Evolutionary conservation across 805 yeast genomes (phyloP).

Genomic region (Yamadazyma philogaea): DNA sequence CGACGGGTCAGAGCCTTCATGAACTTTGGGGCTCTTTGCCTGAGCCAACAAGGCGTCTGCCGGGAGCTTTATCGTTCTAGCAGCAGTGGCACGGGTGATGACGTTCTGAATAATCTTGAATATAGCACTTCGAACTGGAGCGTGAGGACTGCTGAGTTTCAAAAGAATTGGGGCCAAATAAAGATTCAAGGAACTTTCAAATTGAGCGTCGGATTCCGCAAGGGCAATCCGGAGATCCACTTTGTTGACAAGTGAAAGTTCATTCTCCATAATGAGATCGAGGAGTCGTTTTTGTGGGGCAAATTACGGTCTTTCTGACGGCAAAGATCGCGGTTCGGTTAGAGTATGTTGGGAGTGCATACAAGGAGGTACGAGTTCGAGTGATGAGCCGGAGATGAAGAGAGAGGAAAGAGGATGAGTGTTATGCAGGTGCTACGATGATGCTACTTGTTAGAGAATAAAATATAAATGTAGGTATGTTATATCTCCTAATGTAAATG

Average conservation of each 20-base stretch:
- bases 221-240: constrained; percentile 82
- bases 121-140: constrained; percentile 63
- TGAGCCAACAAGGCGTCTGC: constrained; percentile 59
- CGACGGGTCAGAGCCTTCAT: constrained; percentile 38
- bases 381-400: too few species aligned
- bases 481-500: too few species aligned
- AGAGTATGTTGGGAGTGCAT: not conserved
- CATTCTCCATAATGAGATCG: constrained; percentile 23
- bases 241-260: constrained; percentile 61
- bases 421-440: too few species aligned
- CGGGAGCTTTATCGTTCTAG: constrained; percentile 58
- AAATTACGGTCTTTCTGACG: not conserved
- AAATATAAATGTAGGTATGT: too few species aligned
- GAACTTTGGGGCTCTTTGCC: constrained; percentile 53
- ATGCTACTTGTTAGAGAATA: too few species aligned
- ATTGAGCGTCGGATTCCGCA: constrained; percentile 63
- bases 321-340: not conserved
- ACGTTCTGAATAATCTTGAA: constrained; percentile 64
- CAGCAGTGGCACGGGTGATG: constrained; percentile 61
- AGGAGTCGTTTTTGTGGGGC: not conserved
- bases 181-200: constrained; percentile 55
- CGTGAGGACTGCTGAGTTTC: constrained; percentile 71
- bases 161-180: constrained; percentile 77
- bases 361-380: too few species aligned
- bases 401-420: too few species aligned